These are phyloP conservation scores for Chlorella sp. DNA, from an alignment of 139 green algal species.

Conservation along the genomic window DNA sequence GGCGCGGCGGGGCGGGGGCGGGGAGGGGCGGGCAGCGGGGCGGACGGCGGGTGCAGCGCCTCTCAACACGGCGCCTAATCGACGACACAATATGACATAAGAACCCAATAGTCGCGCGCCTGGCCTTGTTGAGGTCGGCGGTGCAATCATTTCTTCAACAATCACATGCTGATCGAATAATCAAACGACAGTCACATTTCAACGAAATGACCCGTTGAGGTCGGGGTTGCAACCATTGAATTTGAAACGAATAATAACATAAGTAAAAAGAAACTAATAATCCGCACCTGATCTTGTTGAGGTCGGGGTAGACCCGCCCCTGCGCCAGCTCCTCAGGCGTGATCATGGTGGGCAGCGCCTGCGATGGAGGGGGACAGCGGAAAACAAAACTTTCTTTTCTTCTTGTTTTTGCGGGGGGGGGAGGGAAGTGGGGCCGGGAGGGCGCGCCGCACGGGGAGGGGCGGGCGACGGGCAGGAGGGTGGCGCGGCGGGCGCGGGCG, in stretches of 20 bases:
- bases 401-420: too few relatives aligned
- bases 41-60: neutral
- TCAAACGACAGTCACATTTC: neutral
- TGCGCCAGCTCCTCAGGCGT: conserved; percentile 53
- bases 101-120: too few relatives aligned
- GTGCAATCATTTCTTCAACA: too few relatives aligned
- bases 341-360: conserved; percentile 53
- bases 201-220: neutral
- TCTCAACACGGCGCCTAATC: neutral
- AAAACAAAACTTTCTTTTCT: too few relatives aligned
- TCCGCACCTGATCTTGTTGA: conserved; percentile 25
- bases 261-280: neutral
- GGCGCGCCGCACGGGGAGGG: too few relatives aligned
- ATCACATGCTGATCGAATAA: neutral
- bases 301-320: conserved; percentile 44
- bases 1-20: too few relatives aligned
- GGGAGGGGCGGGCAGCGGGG: neutral
- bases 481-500: neutral
- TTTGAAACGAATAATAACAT: too few relatives aligned
- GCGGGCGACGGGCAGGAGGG: neutral
- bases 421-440: neutral
- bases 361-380: too few relatives aligned
- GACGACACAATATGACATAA: neutral
- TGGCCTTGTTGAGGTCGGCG: too few relatives aligned
- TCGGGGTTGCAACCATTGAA: neutral